Base-by-base conservation (phyloP, 306 rosid species). In the Cajanus cajan region DNA sequence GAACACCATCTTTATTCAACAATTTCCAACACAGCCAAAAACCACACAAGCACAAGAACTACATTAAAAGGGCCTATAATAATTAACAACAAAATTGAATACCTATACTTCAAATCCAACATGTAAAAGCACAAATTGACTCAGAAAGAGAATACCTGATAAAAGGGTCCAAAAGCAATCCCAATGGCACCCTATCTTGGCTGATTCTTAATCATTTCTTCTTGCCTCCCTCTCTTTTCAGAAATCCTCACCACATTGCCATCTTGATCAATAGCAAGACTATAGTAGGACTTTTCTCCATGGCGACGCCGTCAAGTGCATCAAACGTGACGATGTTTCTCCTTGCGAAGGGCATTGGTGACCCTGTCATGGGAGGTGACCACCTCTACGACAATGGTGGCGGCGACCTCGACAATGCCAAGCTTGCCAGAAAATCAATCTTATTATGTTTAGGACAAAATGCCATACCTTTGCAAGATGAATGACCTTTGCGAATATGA, bases 111-210 rank as follows among this genome's bases (percentile, higher is more conserved):
- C n/a, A n/a, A n/a, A n/a, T n/a, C n/a, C 69, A 66, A 43, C 54
- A 22, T 31, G 33, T 4, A 13, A 40, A 76, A 41, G 80, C 36
- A 76, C 13, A 45, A 65, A 36, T 36, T 31, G 58, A 71, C 28
- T 31, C 58, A 67, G 2, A 82, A 65, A 16, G 50, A 62, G 15
- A 65, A 52, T 87, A 93, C 99, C 98, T 90, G 90, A 71, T 93
- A 91, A 66, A 97, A 39, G 72, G 99, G 99, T 33, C 99, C 98
- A 79, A 90, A 93, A 76, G 99, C 98, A 34, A 93, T 84, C 52
- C 96, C 99, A 0, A 98, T 96, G 48, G 21, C 88, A 77, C 93
- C 97, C 85, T 93, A 90, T 87, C 98, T 90, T 16, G 98, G 98
- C 66, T 97, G 85, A 36, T 96, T 90, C 90, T 96, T 96, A 25